These are phyloP conservation scores for Pseudocercospora eumusae DNA, from an alignment of 2,329 filamentous ascomycete species.

Conservation along the genomic window DNA sequence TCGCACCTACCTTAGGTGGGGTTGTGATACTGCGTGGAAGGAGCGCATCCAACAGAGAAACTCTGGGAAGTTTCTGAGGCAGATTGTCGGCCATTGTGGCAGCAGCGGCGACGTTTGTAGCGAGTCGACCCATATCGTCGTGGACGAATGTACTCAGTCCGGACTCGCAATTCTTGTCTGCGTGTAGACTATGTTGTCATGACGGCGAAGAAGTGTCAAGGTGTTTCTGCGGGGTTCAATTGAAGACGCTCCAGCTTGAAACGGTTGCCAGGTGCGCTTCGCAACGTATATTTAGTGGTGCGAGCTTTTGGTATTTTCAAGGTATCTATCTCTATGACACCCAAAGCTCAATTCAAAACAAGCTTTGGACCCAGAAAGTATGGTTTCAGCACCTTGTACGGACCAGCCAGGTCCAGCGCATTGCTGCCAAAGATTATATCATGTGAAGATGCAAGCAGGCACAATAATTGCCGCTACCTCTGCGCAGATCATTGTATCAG, in stretches of 20 bases:
- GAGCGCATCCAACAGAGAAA: conserved; percentile 39
- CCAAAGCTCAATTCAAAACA: neutral
- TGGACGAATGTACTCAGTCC: neutral
- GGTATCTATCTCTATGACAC: neutral
- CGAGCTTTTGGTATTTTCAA: neutral
- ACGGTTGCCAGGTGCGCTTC: neutral
- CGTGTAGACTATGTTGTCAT: neutral
- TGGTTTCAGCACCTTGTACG: neutral
- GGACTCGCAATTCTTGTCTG: neutral
- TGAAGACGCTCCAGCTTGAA: neutral
- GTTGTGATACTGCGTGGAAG: conserved; percentile 26
- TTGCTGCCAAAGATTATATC: neutral
- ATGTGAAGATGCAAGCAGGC: neutral
- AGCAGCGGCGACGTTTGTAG: conserved; percentile 34
- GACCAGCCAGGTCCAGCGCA: neutral
- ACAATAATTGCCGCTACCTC: no score
- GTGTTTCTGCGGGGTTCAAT: neutral
- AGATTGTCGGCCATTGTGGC: conserved; percentile 35
- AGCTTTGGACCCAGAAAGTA: neutral
- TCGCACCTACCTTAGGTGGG: conserved; percentile 15
- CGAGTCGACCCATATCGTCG: conserved; percentile 34
- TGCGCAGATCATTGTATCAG: no score
- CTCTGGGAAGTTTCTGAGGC: conserved; percentile 30
- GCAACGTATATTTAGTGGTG: neutral
- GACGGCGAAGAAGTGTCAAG: neutral